A percentile compares a stretch with the other conserved stretches of the same genome.
These are phyloP conservation scores for Saururus chinensis DNA, from an alignment of 164 flowering plant genomes.

Conservation along the genomic window DNA sequence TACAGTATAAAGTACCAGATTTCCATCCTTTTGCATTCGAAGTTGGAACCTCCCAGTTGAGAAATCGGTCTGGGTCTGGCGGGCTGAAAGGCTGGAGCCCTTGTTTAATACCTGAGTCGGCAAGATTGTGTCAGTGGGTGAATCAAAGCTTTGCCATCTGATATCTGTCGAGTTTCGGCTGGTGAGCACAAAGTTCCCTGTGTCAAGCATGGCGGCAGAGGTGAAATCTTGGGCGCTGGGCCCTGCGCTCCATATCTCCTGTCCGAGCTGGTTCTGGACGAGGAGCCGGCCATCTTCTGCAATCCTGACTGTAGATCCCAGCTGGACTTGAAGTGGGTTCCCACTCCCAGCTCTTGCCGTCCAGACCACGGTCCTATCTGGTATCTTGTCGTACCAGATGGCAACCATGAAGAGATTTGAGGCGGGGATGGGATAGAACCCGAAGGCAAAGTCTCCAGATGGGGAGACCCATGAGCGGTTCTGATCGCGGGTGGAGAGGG, in stretches of 20 bases:
- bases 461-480: conserved; percentile 20
- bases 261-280: conserved; percentile 8
- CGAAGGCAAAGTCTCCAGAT: conserved; percentile 23
- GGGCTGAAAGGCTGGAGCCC: conserved; percentile 8
- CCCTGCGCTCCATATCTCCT: neutral
- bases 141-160: conserved; percentile 26
- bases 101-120: conserved; percentile 17
- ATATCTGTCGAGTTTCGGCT: neutral
- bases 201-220: conserved; percentile 31
- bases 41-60: conserved; percentile 9
- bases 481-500: conserved; percentile 7
- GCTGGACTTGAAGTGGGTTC: conserved; percentile 7
- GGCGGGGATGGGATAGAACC: conserved; percentile 13
- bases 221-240: neutral
- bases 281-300: conserved; percentile 9
- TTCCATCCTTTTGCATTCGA: conserved; percentile 12
- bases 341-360: conserved; percentile 15
- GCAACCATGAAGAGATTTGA: conserved; percentile 11
- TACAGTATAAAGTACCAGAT: conserved; percentile 21
- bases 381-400: conserved; percentile 24
- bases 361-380: conserved; percentile 21
- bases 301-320: conserved; percentile 14
- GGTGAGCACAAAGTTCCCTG: conserved; percentile 31
- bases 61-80: conserved; percentile 11
- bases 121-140: conserved; percentile 32